phyloP scores from a whole-genome alignment of 345 rosid genomes.

The Ceriops tagal region DNA sequence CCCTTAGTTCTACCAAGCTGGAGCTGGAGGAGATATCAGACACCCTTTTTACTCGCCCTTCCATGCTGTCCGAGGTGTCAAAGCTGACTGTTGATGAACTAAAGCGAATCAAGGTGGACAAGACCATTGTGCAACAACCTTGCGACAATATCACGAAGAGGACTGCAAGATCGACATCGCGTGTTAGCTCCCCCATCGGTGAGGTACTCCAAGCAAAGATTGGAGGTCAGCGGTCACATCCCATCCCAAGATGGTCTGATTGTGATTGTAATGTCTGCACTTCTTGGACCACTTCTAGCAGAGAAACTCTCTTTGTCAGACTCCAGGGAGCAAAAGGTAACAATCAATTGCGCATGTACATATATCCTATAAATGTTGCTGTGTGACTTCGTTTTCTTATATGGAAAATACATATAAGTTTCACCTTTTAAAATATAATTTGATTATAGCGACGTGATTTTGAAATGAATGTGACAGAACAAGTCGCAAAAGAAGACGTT shows the following conservation, averaged over 20 bases:
- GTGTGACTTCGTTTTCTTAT: background rate
- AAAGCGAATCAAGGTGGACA: conserved; percentile 25
- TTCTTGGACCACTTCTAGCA: conserved; percentile 57
- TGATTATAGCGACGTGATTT: too few relatives aligned
- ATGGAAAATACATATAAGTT: background rate
- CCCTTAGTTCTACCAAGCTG: conserved; percentile 63
- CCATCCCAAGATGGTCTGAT: conserved; percentile 84
- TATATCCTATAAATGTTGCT: background rate
- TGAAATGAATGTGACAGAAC: conserved; percentile 20
- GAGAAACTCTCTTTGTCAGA: conserved; percentile 67
- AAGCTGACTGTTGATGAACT: conserved; percentile 25
- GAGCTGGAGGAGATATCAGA: conserved; percentile 87
- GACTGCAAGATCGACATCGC: conserved; percentile 38
- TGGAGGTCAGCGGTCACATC: conserved; percentile 33
- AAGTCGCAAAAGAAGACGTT: conserved; percentile 62
- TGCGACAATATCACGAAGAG: conserved; percentile 34
- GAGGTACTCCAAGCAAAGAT: conserved; percentile 59
- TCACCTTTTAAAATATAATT: too few relatives aligned
- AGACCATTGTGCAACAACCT: conserved; percentile 28
- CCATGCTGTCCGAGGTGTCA: conserved; percentile 43
- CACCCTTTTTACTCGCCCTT: conserved; percentile 73
- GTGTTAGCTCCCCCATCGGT: conserved; percentile 61
- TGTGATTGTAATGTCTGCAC: conserved; percentile 80
- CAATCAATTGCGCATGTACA: background rate
- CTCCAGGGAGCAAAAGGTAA: conserved; percentile 49